Evolutionary conservation across 768 basidiomycete species (phyloP).

Genomic region (Tylopilus rubrobrunneus): DNA sequence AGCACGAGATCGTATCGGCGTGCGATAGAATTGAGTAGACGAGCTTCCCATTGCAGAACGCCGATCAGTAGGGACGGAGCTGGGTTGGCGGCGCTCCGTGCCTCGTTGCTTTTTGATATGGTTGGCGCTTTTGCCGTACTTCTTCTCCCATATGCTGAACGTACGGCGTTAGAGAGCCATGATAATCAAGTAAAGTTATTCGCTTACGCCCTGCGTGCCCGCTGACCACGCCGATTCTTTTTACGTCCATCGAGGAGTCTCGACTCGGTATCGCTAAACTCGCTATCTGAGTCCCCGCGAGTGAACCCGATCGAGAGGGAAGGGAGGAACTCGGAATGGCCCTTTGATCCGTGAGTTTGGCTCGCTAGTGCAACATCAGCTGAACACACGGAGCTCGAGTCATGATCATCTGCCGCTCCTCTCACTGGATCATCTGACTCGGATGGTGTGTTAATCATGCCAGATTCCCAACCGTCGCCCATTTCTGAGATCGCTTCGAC

Average conservation of each 20-base stretch:
- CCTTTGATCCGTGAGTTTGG: slow-evolving; percentile 18
- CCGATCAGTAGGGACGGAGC: slow-evolving; percentile 14
- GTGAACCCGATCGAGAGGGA: slow-evolving; percentile 84
- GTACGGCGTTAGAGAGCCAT: slow-evolving; percentile 1
- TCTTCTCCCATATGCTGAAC: slow-evolving; percentile 94
- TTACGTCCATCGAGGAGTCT: slow-evolving; percentile 50
- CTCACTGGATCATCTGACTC: slow-evolving; percentile 33
- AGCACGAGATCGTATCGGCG: not conserved
- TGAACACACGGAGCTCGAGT: slow-evolving; percentile 17
- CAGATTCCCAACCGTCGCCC: slow-evolving; percentile 41
- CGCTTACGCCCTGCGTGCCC: slow-evolving; percentile 91
- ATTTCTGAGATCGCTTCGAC: slow-evolving; percentile 4
- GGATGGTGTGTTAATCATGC: slow-evolving; percentile 32
- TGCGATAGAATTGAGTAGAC: not conserved
- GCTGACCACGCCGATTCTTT: slow-evolving; percentile 90
- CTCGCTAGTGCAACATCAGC: slow-evolving; percentile 13
- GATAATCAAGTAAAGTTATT: not conserved
- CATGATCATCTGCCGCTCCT: slow-evolving; percentile 33
- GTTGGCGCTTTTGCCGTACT: slow-evolving; percentile 87
- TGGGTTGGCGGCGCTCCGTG: slow-evolving; percentile 12
- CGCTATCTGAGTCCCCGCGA: slow-evolving; percentile 74
- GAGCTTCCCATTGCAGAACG: slow-evolving; percentile 13
- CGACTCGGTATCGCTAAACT: slow-evolving; percentile 65
- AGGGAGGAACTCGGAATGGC: slow-evolving; percentile 73
- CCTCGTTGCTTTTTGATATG: slow-evolving; percentile 60